Base-by-base conservation (phyloP, 164 flowering plant species). In the Magnolia kwangsiensis region DNA sequence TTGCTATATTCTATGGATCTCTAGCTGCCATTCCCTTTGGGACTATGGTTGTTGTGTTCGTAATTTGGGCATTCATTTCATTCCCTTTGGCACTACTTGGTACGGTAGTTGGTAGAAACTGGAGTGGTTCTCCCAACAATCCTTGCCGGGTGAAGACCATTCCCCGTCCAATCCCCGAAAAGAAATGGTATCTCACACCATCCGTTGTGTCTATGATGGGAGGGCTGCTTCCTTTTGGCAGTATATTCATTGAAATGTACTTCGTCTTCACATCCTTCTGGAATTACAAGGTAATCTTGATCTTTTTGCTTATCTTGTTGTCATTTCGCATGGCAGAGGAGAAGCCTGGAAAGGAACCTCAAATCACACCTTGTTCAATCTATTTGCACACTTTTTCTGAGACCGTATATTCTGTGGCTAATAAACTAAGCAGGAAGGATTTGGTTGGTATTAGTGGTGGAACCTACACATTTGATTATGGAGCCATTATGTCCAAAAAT, bases 111-210 rank as follows among this genome's bases (percentile, higher is more conserved):
- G 99, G 98, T 75, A 87, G 99, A 85, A 96, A 96, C 82, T 92
- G 97, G 96, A 96, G 95, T 84, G 99, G 99, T 75, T 95, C 98
- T 79, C 99, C 99, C 61, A 96, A 94, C 83, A 96, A 94, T 80
- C 99, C 98, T n/a, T 96, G 99, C 69, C 97, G 99, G 69, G 99
- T 96, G 81, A 96, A 96, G 87, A 94, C 99, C 75, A 96, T 94
- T 86, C 99, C 99, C 77, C 97, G 97, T 72, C 99, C 97, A 18
- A 96, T 94, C 23, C 99, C 98, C 31, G 98, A 92, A 88, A 92
- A 94, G 88, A 95, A 95, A 78, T 96, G 99, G 99, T 96, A 96
- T 79, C 90, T 94, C 66, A 96, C 98, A 63, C 99, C 99, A 7
- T 94, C 95, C 63, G 88, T 96, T 20, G 92, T 96, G 71, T 92